phyloP scores from a whole-genome alignment of 495 filamentous ascomycete species.

The Rusavskia elegans region DNA sequence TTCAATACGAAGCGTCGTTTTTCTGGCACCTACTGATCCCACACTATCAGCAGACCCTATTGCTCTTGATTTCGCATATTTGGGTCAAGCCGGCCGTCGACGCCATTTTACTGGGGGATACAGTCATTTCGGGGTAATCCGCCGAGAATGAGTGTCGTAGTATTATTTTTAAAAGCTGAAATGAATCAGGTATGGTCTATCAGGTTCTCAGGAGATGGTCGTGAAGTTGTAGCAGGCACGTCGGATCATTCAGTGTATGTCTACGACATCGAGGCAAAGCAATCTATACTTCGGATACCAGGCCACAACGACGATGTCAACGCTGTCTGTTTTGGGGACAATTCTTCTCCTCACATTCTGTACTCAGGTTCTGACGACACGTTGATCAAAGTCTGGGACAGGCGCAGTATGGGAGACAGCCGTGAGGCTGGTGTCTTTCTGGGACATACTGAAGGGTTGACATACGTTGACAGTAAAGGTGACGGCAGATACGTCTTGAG shows the following conservation, averaged over 20 bases:
- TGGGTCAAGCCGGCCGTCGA: constrained; percentile 20
- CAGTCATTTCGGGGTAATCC: constrained; percentile 35
- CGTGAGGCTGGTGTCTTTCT: constrained; percentile 85
- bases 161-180: constrained; percentile 4
- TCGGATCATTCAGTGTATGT: constrained; percentile 64
- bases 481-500: constrained; percentile 89
- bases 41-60: constrained; percentile 61
- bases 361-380: constrained; percentile 82
- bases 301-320: constrained; percentile 87
- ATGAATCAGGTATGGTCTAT: constrained; percentile 66
- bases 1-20: constrained; percentile 68
- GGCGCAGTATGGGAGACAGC: constrained; percentile 72
- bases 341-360: constrained; percentile 77
- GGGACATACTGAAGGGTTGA: constrained; percentile 87
- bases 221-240: constrained; percentile 82
- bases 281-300: constrained; percentile 53
- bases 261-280: constrained; percentile 77
- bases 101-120: constrained; percentile 23
- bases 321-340: constrained; percentile 90
- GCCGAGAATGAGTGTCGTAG: not conserved
- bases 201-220: constrained; percentile 83
- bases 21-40: constrained; percentile 75
- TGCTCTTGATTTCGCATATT: constrained; percentile 53
- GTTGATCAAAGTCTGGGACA: constrained; percentile 79
- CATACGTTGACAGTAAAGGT: constrained; percentile 91